Evolutionary conservation across 345 rosid species (phyloP).

Genomic region (Aquilaria malaccensis): DNA sequence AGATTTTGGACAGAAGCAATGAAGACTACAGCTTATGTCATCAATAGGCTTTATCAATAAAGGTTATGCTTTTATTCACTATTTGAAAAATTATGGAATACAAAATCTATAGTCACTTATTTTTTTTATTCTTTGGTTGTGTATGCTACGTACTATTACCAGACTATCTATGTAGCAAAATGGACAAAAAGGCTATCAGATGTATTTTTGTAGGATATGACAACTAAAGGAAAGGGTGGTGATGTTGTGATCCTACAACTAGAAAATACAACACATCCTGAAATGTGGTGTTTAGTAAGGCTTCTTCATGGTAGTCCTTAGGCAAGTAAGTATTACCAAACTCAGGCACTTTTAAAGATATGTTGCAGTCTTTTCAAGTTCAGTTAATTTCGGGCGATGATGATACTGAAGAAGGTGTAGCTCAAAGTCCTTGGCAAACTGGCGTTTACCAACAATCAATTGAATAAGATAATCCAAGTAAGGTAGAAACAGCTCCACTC

Average conservation of each 20-base stretch:
- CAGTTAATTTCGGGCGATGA: too few relatives aligned
- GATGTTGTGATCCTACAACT: constrained; percentile 9
- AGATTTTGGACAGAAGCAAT: constrained; percentile 10
- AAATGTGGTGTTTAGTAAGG: constrained; percentile 9
- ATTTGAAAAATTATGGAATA: constrained; percentile 4
- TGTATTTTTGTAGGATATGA: constrained; percentile 10
- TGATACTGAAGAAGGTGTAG: neutral
- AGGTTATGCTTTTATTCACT: constrained; percentile 3
- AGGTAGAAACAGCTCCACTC: neutral
- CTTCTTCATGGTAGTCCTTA: neutral
- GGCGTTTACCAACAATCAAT: neutral
- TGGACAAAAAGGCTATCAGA: constrained; percentile 7
- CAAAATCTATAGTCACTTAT: constrained; percentile 1
- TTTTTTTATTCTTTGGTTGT: constrained; percentile 3
- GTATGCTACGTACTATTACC: constrained; percentile 5
- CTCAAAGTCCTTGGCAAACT: constrained; percentile 9
- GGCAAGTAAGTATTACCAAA: neutral
- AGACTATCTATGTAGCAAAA: constrained; percentile 1
- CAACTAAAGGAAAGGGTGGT: neutral
- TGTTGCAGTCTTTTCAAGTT: neutral
- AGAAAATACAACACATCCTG: neutral
- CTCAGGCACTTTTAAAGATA: neutral
- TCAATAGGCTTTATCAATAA: neutral
- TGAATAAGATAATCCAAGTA: constrained; percentile 1
- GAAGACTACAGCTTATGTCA: constrained; percentile 1